Evolutionary conservation across 2,329 filamentous ascomycete genomes (phyloP).

Genomic region (Dryadomyces sulphureus): DNA sequence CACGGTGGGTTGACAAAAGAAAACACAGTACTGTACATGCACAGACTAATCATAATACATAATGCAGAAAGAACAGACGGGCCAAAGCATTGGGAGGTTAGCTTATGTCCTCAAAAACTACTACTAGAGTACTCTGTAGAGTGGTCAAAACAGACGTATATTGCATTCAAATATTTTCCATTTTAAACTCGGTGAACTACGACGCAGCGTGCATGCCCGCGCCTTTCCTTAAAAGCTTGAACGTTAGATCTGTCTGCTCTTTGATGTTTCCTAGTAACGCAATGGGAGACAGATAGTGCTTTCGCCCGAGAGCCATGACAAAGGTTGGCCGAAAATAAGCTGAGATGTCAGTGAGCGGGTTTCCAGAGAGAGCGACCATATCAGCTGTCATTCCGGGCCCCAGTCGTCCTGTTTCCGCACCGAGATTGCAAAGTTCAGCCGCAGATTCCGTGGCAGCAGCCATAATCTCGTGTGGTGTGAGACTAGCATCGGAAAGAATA

Average conservation of each 20-base stretch:
- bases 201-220: not conserved
- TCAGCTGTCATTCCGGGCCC: slow-evolving; percentile 6
- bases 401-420: slow-evolving; percentile 6
- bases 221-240: slow-evolving; percentile 4
- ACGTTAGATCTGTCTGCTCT: slow-evolving; percentile 3
- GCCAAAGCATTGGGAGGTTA: slow-evolving; percentile 6
- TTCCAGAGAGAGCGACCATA: slow-evolving; percentile 5
- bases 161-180: too few relatives aligned
- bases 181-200: too few relatives aligned
- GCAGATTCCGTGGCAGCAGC: slow-evolving; percentile 5
- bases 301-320: slow-evolving; percentile 5
- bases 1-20: slow-evolving; percentile 14
- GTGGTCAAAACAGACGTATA: too few relatives aligned
- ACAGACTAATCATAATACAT: not conserved
- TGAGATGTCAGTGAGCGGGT: slow-evolving; percentile 4
- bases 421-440: slow-evolving; percentile 6
- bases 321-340: slow-evolving; percentile 3
- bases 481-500: slow-evolving; percentile 7
- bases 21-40: too few relatives aligned
- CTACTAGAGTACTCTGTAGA: not conserved
- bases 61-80: slow-evolving; percentile 10
- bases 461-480: slow-evolving; percentile 5
- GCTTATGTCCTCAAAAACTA: not conserved
- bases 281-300: slow-evolving; percentile 3
- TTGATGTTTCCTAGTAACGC: slow-evolving; percentile 4